These are phyloP conservation scores for Hordeum vulgare DNA, from an alignment of 176 grass and related monocot genomes.

Conservation along the genomic window DNA sequence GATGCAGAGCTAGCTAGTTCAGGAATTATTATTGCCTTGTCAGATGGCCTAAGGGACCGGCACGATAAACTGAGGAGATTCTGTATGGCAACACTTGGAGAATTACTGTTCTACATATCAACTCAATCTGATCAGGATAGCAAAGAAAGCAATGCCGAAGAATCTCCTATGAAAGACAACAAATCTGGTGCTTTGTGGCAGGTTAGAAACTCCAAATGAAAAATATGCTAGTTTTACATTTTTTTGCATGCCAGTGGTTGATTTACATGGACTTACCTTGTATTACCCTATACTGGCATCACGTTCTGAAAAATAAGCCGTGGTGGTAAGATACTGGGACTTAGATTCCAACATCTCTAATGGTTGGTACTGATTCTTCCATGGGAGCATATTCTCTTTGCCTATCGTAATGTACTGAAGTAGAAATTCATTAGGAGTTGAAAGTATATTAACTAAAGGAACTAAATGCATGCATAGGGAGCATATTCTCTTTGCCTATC, in stretches of 20 bases:
- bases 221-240: background rate
- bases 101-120: slow-evolving; percentile 92
- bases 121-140: slow-evolving; percentile 79
- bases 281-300: background rate
- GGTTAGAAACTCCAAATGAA: slow-evolving; percentile 45
- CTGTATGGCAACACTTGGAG: slow-evolving; percentile 94
- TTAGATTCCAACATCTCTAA: slow-evolving; percentile 11
- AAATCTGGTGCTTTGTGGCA: slow-evolving; percentile 59
- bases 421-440: slow-evolving; percentile 8
- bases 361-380: background rate
- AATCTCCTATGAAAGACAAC: slow-evolving; percentile 82
- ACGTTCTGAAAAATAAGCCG: background rate
- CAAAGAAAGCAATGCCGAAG: slow-evolving; percentile 56
- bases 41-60: slow-evolving; percentile 91
- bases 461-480: no score
- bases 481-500: background rate
- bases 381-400: background rate
- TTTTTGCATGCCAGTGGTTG: background rate
- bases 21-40: slow-evolving; percentile 87
- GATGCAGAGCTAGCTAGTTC: slow-evolving; percentile 70
- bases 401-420: background rate
- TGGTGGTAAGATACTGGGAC: background rate
- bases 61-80: slow-evolving; percentile 87
- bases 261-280: background rate
- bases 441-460: background rate